A percentile compares a stretch with the other conserved stretches of the same genome.
Conservation (phyloP, 441 rosid species). For the Pelargonium myrrhifolium region DNA sequence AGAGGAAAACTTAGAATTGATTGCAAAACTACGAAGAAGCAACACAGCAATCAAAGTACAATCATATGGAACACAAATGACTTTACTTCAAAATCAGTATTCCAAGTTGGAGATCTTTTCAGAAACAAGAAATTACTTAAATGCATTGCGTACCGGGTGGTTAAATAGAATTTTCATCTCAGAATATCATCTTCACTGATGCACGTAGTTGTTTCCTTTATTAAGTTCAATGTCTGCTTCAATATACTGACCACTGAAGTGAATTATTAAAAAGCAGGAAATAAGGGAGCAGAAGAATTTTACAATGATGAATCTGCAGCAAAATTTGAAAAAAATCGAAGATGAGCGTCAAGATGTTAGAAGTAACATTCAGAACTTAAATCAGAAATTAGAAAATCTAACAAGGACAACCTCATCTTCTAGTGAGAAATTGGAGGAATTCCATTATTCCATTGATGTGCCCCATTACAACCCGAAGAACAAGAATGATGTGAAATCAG, state of each 20-base stretch:
- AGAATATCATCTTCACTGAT: constrained; percentile 1
- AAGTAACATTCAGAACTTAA: constrained; percentile 33
- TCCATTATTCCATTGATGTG: constrained; percentile 25
- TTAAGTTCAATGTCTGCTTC: not conserved
- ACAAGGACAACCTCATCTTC: constrained; percentile 29
- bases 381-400: constrained; percentile 36
- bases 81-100: not conserved
- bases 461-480: constrained; percentile 21
- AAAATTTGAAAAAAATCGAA: constrained; percentile 44
- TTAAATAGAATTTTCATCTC: constrained; percentile 14
- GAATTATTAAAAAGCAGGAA: constrained; percentile 36
- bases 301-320: constrained; percentile 44
- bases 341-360: constrained; percentile 34
- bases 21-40: not conserved
- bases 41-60: not conserved
- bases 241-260: constrained; percentile 10
- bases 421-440: constrained; percentile 28
- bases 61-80: not conserved
- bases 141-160: constrained; percentile 10
- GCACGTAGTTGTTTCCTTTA: constrained; percentile 4
- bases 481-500: constrained; percentile 25
- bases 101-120: not conserved
- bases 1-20: not conserved
- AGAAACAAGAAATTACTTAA: not conserved
- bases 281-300: constrained; percentile 38